phyloP scores from a whole-genome alignment of 345 rosid genomes.

The Dimocarpus longan region DNA sequence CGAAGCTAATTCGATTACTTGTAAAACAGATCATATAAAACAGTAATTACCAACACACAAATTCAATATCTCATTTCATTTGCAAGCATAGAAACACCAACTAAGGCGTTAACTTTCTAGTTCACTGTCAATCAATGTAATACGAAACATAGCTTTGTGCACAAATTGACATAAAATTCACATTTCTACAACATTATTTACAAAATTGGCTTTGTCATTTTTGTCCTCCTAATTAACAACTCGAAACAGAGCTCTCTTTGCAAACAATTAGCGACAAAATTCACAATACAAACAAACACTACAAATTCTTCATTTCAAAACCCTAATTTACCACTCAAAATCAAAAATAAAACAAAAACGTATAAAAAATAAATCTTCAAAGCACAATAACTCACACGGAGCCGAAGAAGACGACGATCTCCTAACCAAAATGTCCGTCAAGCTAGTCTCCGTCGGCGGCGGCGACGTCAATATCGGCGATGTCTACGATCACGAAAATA shows the following conservation, averaged over 20 bases:
- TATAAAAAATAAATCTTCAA: neutral
- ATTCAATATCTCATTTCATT: neutral
- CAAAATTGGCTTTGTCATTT: neutral
- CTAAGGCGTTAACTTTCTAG: neutral
- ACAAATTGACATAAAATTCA: neutral
- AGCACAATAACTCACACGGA: conserved; percentile 42
- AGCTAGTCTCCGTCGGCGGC: conserved; percentile 78
- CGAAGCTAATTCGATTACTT: neutral
- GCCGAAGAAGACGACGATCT: conserved; percentile 63
- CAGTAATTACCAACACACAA: neutral
- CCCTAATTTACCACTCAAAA: neutral
- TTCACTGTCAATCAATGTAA: neutral
- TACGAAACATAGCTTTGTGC: neutral
- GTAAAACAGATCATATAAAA: neutral
- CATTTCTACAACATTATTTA: neutral
- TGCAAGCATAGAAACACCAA: neutral
- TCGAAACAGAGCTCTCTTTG: neutral
- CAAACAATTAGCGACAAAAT: neutral
- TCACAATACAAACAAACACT: neutral
- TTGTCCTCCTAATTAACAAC: neutral
- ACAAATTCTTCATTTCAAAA: conserved; percentile 1
- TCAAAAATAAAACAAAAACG: neutral
- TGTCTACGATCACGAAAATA: conserved; percentile 43
- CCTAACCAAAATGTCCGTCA: conserved; percentile 90
- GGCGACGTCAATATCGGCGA: conserved; percentile 70